Conservation (phyloP, 257 asterid genomes). For the Misopates orontium region DNA sequence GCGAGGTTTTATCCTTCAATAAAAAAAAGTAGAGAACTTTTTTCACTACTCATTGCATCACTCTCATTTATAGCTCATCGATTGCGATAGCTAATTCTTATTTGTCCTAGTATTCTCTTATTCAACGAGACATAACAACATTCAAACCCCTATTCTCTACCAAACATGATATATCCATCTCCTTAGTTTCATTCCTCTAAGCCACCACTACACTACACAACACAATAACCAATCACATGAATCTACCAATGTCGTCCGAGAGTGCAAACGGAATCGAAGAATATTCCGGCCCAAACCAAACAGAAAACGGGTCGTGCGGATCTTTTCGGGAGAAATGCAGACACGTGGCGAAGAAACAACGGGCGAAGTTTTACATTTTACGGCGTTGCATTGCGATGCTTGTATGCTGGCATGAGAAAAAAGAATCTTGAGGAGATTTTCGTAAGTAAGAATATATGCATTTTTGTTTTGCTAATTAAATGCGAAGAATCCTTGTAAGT, state of each 20-base stretch:
- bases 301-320: no score
- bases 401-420: constrained; percentile 73
- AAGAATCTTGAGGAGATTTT: constrained; percentile 33
- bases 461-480: no score
- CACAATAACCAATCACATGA: no score
- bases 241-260: constrained; percentile 15
- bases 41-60: constrained; percentile 16
- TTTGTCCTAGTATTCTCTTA: constrained; percentile 27
- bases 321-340: constrained; percentile 58
- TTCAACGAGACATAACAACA: neutral
- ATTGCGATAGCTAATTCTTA: constrained; percentile 23
- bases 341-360: constrained; percentile 54
- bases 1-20: no score
- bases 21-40: no score
- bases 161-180: neutral
- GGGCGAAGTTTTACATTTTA: constrained; percentile 71
- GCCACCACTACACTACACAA: neutral
- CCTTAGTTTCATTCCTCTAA: neutral
- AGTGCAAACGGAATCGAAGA: constrained; percentile 7
- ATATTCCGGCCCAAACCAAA: neutral
- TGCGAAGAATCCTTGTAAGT: neutral
- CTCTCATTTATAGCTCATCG: constrained; percentile 24
- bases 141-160: constrained; percentile 6
- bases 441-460: no score
- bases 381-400: constrained; percentile 83